Conservation (phyloP, 495 filamentous ascomycete genomes). For the Amniculicola lignicola region DNA sequence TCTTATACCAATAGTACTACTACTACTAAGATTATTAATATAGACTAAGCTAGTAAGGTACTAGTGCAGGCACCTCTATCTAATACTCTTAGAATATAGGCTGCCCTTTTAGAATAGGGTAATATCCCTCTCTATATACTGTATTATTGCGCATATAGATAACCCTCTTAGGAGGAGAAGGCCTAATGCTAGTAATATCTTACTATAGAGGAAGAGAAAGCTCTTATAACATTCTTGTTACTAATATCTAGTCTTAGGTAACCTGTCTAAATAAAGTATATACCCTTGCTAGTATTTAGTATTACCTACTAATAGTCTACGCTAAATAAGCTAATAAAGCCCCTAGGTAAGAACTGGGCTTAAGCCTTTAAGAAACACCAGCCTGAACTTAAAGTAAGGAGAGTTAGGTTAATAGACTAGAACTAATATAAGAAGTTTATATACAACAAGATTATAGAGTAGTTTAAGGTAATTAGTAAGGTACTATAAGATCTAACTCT, state of each 20-base stretch:
- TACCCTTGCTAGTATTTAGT: slow-evolving; percentile 1
- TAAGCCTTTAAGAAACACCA: slow-evolving; percentile 30
- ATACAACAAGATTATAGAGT: slow-evolving; percentile 14
- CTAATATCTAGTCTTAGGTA: background rate
- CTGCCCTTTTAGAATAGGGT: background rate
- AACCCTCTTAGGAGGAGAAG: background rate
- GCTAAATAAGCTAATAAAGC: slow-evolving; percentile 3
- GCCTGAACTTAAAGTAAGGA: slow-evolving; percentile 31
- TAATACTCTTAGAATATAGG: background rate
- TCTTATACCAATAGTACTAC: no score
- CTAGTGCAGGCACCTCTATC: background rate
- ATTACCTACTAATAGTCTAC: background rate
- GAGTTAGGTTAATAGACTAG: slow-evolving; percentile 29
- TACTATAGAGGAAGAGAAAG: background rate
- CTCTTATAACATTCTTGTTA: background rate
- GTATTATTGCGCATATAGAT: background rate
- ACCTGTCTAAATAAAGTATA: background rate
- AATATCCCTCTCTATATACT: background rate
- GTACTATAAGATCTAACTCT: slow-evolving; percentile 13
- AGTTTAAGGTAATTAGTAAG: slow-evolving; percentile 23
- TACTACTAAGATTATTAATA: background rate
- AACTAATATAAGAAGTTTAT: slow-evolving; percentile 35
- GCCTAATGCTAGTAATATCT: background rate
- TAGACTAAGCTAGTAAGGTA: background rate
- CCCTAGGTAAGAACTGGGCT: slow-evolving; percentile 34